Percentiles rank a stretch among this genome's conserved stretches.
Conservation (phyloP, 805 yeast genomes). For the Lachancea dasiensis region DNA sequence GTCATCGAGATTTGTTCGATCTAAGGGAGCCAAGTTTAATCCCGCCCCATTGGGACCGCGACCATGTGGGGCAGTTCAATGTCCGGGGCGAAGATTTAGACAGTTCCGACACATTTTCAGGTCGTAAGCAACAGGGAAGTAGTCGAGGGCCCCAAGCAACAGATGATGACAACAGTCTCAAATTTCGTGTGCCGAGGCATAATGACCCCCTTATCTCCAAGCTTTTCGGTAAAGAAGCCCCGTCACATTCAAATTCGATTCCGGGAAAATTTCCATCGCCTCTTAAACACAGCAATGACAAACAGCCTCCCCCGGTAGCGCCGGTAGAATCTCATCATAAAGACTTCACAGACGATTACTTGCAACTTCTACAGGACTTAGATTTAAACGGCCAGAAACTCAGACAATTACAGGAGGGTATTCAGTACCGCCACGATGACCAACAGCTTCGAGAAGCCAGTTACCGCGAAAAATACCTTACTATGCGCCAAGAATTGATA, state of each 20-base stretch:
- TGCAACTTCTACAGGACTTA: conserved; percentile 21
- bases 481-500: conserved; percentile 29
- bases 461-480: conserved; percentile 22
- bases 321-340: conserved; percentile 2
- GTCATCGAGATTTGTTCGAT: background rate
- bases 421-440: conserved; percentile 10
- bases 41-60: no score
- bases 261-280: conserved; percentile 34
- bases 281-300: conserved; percentile 3
- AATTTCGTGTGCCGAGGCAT: conserved; percentile 16
- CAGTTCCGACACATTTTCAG: conserved; percentile 25
- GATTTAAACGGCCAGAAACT: conserved; percentile 25
- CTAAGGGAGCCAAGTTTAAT: no score
- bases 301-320: background rate
- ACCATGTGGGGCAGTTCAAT: background rate
- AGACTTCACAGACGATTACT: conserved; percentile 18
- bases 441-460: conserved; percentile 11
- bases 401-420: conserved; percentile 13
- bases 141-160: background rate
- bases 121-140: conserved; percentile 11
- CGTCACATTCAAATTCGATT: background rate
- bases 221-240: conserved; percentile 15
- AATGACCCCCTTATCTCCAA: conserved; percentile 24
- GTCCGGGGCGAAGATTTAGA: conserved; percentile 3
- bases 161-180: conserved; percentile 9